Conservation (phyloP, 2,329 filamentous ascomycete species). For the Neofusicoccum parvum region DNA sequence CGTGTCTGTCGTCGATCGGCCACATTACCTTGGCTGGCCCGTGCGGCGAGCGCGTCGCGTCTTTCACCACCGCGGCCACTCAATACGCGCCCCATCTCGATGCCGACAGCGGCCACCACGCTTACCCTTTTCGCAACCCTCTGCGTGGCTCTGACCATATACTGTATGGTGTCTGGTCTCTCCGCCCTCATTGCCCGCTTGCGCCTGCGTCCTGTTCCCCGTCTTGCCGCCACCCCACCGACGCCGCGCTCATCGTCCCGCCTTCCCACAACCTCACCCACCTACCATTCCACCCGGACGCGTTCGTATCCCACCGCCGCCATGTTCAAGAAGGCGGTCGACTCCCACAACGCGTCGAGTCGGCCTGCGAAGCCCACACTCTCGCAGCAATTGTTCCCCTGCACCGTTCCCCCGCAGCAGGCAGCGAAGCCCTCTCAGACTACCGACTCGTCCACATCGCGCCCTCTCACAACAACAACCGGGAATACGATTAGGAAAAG, state of each 20-base stretch:
- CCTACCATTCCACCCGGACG: conserved; percentile 16
- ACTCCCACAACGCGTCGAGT: conserved; percentile 41
- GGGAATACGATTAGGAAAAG: conserved; percentile 39
- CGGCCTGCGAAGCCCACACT: conserved; percentile 17
- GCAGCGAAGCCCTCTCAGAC: conserved; percentile 44
- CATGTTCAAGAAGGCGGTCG: conserved; percentile 47
- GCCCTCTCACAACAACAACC: conserved; percentile 32
- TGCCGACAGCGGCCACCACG: conserved; percentile 16
- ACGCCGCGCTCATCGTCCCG: conserved; percentile 31
- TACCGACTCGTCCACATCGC: conserved; percentile 39
- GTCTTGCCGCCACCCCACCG: background rate
- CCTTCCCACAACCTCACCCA: conserved; percentile 18
- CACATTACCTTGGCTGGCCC: background rate
- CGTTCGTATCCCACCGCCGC: conserved; percentile 17
- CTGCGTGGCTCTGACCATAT: conserved; percentile 30
- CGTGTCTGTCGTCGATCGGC: background rate
- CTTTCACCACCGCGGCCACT: conserved; percentile 1
- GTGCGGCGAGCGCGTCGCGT: conserved; percentile 14
- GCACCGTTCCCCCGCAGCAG: conserved; percentile 51
- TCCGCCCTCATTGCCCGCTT: conserved; percentile 31
- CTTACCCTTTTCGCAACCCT: conserved; percentile 29
- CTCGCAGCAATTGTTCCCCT: conserved; percentile 61
- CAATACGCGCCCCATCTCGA: conserved; percentile 10
- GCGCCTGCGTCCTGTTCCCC: conserved; percentile 32
- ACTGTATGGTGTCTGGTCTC: conserved; percentile 41